phyloP scores from a whole-genome alignment of 2,329 filamentous ascomycete genomes.

The Alternaria panax region DNA sequence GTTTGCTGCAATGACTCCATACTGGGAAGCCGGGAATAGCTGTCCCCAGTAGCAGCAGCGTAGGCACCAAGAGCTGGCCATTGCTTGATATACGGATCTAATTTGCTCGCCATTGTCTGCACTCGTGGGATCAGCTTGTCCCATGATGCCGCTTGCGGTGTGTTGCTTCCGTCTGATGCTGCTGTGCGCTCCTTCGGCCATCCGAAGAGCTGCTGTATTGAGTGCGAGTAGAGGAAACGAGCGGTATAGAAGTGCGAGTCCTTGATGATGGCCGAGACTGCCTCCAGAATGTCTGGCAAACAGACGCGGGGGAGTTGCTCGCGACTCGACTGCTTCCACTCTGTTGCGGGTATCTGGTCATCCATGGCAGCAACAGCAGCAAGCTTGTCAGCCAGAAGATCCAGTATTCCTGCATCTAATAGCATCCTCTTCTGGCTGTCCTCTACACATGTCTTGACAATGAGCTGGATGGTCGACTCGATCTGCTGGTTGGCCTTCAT shows the following conservation, averaged over 20 bases:
- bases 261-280: slow-evolving; percentile 77
- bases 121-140: slow-evolving; percentile 50
- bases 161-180: slow-evolving; percentile 27
- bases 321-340: slow-evolving; percentile 22
- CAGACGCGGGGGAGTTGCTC: slow-evolving; percentile 57
- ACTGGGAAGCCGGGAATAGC: slow-evolving; percentile 41
- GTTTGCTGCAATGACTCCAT: slow-evolving; percentile 41
- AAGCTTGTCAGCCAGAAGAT: slow-evolving; percentile 77
- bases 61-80: slow-evolving; percentile 54
- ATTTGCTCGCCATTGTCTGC: slow-evolving; percentile 49
- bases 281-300: slow-evolving; percentile 75
- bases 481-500: slow-evolving; percentile 68
- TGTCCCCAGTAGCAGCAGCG: slow-evolving; percentile 34
- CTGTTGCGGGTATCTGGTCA: slow-evolving; percentile 27
- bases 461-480: slow-evolving; percentile 64
- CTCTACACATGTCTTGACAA: slow-evolving; percentile 71
- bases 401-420: slow-evolving; percentile 75
- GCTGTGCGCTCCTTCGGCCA: slow-evolving; percentile 37
- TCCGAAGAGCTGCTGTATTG: slow-evolving; percentile 46
- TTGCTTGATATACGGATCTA: slow-evolving; percentile 50
- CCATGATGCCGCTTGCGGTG: slow-evolving; percentile 33
- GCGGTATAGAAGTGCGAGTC: slow-evolving; percentile 81
- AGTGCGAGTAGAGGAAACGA: slow-evolving; percentile 60
- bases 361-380: slow-evolving; percentile 51
- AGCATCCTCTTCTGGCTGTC: slow-evolving; percentile 75